These are phyloP conservation scores for Atractiella rhizophila DNA, from an alignment of 768 basidiomycete species.

Conservation along the genomic window DNA sequence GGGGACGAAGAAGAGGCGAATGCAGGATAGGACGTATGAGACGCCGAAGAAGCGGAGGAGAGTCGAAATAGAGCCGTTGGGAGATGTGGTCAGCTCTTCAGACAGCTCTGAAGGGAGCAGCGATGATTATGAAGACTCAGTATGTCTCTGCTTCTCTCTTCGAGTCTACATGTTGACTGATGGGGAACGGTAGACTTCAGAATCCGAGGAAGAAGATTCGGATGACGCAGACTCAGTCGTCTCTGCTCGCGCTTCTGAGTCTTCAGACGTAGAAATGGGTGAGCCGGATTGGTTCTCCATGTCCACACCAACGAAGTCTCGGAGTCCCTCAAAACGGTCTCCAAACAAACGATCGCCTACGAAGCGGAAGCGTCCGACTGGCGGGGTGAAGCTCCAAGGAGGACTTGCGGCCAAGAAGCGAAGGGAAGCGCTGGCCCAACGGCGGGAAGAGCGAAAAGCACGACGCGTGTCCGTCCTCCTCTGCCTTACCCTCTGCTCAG, in stretches of 20 bases:
- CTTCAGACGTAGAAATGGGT: too few species aligned
- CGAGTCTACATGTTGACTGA: background rate
- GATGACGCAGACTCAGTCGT: background rate
- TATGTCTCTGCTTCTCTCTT: background rate
- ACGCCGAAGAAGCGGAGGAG: background rate
- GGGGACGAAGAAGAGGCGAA: background rate
- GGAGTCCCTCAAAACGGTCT: background rate
- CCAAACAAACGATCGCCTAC: background rate
- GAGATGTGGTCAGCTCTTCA: background rate
- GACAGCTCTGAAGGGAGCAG: background rate
- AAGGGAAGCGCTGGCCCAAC: too few species aligned
- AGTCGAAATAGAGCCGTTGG: background rate
- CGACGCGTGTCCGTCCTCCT: too few species aligned
- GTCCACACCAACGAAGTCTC: slow-evolving; percentile 1
- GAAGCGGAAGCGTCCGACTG: background rate
- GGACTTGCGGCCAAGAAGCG: too few species aligned
- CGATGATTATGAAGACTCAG: slow-evolving; percentile 7
- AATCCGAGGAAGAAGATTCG: background rate
- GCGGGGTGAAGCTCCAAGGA: too few species aligned
- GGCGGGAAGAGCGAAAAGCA: too few species aligned
- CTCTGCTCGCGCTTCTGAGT: too few species aligned
- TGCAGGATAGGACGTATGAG: background rate
- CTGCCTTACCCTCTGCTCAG: background rate
- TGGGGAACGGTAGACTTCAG: background rate
- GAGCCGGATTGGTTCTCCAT: background rate